phyloP scores from a whole-genome alignment of 257 asterid genomes.

The Nicotiana paniculata region DNA sequence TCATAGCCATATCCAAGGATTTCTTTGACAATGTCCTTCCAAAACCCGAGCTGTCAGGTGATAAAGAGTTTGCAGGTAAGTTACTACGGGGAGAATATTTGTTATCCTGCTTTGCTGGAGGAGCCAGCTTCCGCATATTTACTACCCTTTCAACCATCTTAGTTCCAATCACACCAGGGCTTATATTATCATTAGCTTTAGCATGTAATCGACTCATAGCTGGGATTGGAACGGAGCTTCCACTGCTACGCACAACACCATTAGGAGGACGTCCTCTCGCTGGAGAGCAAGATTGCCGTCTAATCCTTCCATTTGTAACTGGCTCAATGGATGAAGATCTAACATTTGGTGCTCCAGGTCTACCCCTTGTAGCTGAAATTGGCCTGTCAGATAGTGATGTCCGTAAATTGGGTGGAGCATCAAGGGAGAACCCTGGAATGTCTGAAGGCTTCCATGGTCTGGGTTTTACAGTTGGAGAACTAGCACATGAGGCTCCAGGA shows the following conservation, averaged over 20 bases:
- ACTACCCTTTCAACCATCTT: conserved; percentile 28
- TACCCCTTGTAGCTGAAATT: conserved; percentile 17
- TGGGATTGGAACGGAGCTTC: conserved; percentile 21
- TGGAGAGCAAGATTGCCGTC: conserved; percentile 22
- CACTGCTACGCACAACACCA: conserved; percentile 11
- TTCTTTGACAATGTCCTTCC: conserved; percentile 25
- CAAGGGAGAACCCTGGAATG: conserved; percentile 14
- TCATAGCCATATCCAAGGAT: conserved; percentile 28
- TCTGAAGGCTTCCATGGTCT: conserved; percentile 19
- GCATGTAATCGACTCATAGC: conserved; percentile 20
- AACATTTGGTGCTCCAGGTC: conserved; percentile 16
- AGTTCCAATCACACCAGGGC: conserved; percentile 19
- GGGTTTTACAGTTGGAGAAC: conserved; percentile 22
- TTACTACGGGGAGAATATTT: conserved; percentile 8
- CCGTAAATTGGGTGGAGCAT: conserved; percentile 22
- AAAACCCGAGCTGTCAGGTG: conserved; percentile 21
- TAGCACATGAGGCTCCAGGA: conserved; percentile 38
- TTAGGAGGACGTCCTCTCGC: conserved; percentile 14
- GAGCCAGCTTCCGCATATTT: conserved; percentile 25
- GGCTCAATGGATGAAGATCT: conserved; percentile 21
- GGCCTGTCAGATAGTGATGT: conserved; percentile 21
- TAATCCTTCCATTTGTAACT: conserved; percentile 17
- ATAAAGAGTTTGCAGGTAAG: conserved; percentile 14
- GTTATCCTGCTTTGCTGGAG: conserved; percentile 21
- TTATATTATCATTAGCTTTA: conserved; percentile 16